Conservation (phyloP, 140 eudicot species). For the Erigeron philadelphicus region DNA sequence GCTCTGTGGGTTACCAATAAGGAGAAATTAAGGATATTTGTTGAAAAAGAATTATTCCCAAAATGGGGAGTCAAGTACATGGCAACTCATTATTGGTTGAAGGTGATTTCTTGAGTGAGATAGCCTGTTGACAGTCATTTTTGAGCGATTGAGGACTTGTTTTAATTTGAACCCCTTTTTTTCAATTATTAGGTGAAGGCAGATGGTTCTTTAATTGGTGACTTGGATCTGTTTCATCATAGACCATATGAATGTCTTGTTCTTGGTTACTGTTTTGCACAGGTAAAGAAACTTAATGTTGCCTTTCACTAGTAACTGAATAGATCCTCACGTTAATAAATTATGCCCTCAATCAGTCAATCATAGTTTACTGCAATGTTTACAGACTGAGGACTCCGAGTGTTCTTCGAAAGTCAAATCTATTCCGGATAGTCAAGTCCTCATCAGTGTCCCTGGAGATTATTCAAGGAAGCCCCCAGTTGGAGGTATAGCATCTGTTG, state of each 20-base stretch:
- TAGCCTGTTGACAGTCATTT: neutral
- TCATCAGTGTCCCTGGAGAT: conserved; percentile 87
- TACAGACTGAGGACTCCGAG: conserved; percentile 50
- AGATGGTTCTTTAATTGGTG: conserved; percentile 76
- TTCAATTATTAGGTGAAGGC: conserved; percentile 58
- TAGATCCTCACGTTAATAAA: neutral
- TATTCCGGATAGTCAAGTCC: conserved; percentile 56
- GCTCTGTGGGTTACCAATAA: conserved; percentile 96
- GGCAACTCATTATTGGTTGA: conserved; percentile 81
- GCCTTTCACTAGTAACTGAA: neutral
- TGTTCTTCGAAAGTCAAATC: conserved; percentile 27
- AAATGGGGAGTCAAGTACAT: conserved; percentile 78
- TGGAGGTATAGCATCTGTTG: conserved; percentile 54
- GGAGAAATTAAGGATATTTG: conserved; percentile 74
- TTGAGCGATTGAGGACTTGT: neutral
- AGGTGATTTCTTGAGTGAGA: conserved; percentile 38
- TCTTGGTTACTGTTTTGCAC: conserved; percentile 50
- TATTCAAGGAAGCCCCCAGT: conserved; percentile 92
- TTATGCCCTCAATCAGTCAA: neutral
- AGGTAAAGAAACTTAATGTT: conserved; percentile 36
- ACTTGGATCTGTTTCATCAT: conserved; percentile 87
- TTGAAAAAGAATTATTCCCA: conserved; percentile 78
- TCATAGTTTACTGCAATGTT: neutral
- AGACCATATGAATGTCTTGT: conserved; percentile 95
- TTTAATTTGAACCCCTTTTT: neutral